phyloP scores from a whole-genome alignment of 495 filamentous ascomycete genomes.

The Cryomyces antarcticus region DNA sequence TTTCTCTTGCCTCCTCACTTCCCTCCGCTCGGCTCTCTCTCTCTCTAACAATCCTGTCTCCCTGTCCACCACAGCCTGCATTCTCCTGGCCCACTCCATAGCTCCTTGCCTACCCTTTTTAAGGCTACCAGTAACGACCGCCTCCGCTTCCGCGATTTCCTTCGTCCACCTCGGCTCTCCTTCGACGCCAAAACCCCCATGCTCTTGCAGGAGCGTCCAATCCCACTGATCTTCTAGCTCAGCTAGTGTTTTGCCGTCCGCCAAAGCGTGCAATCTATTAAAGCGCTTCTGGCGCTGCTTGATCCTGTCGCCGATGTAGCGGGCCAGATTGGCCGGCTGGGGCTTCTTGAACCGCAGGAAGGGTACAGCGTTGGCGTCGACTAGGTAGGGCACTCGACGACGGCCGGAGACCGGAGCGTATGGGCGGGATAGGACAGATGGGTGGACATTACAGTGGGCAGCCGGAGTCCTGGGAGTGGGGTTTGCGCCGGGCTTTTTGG shows the following conservation, averaged over 20 bases:
- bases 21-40: constrained; percentile 14
- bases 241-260: constrained; percentile 22
- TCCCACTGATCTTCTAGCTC: constrained; percentile 41
- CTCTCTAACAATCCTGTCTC: constrained; percentile 24
- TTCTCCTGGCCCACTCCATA: constrained; percentile 18
- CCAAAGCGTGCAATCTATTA: constrained; percentile 12
- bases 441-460: neutral
- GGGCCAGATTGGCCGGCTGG: constrained; percentile 35
- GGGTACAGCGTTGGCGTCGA: constrained; percentile 37
- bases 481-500: neutral
- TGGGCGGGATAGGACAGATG: neutral
- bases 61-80: constrained; percentile 26
- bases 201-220: neutral
- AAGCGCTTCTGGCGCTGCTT: constrained; percentile 20
- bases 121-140: neutral
- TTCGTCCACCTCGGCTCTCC: constrained; percentile 6
- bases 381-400: constrained; percentile 38
- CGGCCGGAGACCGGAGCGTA: constrained; percentile 25
- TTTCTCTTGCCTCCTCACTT: constrained; percentile 7
- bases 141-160: constrained; percentile 5
- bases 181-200: neutral
- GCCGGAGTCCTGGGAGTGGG: neutral
- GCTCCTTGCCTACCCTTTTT: constrained; percentile 4
- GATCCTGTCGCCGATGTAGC: constrained; percentile 33
- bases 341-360: constrained; percentile 54